Conservation (phyloP, 2,329 filamentous ascomycete genomes). For the Spiromastix sp. region DNA sequence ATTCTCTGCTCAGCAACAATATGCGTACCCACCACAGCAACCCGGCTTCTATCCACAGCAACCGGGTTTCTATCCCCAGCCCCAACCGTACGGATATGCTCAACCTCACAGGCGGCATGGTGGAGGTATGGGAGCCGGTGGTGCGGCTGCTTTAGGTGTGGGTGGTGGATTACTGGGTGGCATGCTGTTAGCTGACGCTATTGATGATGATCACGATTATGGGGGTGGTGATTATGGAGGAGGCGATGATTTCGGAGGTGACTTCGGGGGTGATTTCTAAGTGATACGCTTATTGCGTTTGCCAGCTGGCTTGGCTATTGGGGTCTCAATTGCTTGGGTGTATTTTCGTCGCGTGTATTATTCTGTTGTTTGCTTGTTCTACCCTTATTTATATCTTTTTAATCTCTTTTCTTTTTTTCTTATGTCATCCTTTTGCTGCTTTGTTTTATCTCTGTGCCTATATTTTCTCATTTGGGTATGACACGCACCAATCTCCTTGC, state of each 20-base stretch:
- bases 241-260: conserved; percentile 16
- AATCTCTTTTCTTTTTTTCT: background rate
- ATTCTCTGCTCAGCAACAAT: no score
- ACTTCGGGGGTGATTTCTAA: conserved; percentile 16
- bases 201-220: conserved; percentile 48
- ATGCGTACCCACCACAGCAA: background rate
- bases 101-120: background rate
- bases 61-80: no score
- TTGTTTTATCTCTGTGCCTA: background rate
- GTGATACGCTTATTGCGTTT: background rate
- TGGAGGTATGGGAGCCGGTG: conserved; percentile 52
- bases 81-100: background rate
- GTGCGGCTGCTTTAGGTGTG: conserved; percentile 62
- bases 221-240: conserved; percentile 17
- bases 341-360: no score
- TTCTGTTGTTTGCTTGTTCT: conserved; percentile 1
- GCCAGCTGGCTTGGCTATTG: no score
- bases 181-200: conserved; percentile 56
- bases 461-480: background rate
- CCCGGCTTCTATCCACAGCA: background rate
- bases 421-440: background rate
- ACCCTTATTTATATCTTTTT: background rate
- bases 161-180: conserved; percentile 77
- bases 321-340: no score
- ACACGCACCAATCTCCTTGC: no score